Evolutionary conservation across 495 filamentous ascomycete species (phyloP).

Genomic region (Aspergillus saccharolyticus): DNA sequence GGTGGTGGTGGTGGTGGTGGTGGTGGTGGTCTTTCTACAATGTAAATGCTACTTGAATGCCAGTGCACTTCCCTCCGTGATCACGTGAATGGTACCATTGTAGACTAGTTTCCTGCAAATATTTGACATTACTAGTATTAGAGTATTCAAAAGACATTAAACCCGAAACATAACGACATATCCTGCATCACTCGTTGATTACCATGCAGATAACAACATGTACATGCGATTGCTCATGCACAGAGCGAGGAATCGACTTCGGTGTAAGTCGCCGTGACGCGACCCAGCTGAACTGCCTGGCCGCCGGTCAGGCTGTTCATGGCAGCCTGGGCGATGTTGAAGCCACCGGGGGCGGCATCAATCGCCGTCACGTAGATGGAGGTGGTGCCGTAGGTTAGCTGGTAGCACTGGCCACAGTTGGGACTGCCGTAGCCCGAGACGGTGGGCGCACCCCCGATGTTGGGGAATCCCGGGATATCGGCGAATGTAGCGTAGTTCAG

Average conservation of each 20-base stretch:
- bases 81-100: not conserved
- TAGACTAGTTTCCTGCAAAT: not conserved
- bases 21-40: too few relatives aligned
- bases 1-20: too few relatives aligned
- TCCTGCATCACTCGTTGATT: not conserved
- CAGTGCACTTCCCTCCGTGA: not conserved
- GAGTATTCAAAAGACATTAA: not conserved
- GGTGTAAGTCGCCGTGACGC: conserved; percentile 47
- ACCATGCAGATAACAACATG: not conserved
- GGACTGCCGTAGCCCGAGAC: conserved; percentile 54
- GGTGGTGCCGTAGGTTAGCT: conserved; percentile 50
- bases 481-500: conserved; percentile 56
- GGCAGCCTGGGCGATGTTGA: conserved; percentile 60
- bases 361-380: conserved; percentile 64
- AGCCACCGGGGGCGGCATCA: conserved; percentile 54
- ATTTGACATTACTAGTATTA: not conserved
- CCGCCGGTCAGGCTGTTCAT: conserved; percentile 63
- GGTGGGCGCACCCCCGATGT: conserved; percentile 58
- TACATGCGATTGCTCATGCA: conserved; percentile 4
- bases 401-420: conserved; percentile 68
- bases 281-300: conserved; percentile 50
- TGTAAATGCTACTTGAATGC: too few relatives aligned
- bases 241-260: conserved; percentile 27
- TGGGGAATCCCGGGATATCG: conserved; percentile 49
- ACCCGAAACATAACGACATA: not conserved